These are phyloP conservation scores for Phytopythium delawarense DNA, from an alignment of 352 stramenopile species.

Conservation along the genomic window DNA sequence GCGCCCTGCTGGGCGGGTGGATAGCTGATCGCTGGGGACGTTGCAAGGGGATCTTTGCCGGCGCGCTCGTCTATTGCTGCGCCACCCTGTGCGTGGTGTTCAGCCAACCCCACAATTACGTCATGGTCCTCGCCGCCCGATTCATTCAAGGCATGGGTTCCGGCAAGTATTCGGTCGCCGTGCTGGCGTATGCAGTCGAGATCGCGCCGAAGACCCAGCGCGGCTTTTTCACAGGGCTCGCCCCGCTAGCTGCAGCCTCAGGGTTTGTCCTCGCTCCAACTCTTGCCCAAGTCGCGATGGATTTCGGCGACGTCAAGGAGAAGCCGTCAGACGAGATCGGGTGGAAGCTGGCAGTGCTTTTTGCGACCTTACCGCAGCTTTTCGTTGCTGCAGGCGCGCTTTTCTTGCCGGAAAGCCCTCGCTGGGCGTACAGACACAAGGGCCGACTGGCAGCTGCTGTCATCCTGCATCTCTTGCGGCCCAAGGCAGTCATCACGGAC, in stretches of 20 bases:
- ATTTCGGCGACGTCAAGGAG: neutral
- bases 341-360: conserved; percentile 31
- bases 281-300: neutral
- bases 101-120: conserved; percentile 16
- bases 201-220: conserved; percentile 37
- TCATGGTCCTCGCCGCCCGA: conserved; percentile 21
- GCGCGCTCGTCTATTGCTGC: conserved; percentile 31
- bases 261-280: conserved; percentile 27
- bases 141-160: conserved; percentile 36
- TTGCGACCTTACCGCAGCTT: conserved; percentile 25
- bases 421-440: conserved; percentile 44
- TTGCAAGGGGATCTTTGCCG: conserved; percentile 30
- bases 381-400: conserved; percentile 42
- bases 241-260: conserved; percentile 39
- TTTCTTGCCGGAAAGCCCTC: conserved; percentile 44
- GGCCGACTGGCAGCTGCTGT: conserved; percentile 21
- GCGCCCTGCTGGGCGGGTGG: conserved; percentile 23
- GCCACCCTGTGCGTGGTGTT: conserved; percentile 30
- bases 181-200: conserved; percentile 40
- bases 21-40: conserved; percentile 34
- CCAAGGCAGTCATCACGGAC: conserved; percentile 20
- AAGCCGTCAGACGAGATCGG: conserved; percentile 10
- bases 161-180: conserved; percentile 40
- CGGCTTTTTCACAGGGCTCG: conserved; percentile 33
- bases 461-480: conserved; percentile 24